Evolutionary conservation across 1,284 basidiomycete genomes (phyloP), one percentile per base, ranked within the genome.

Genomic region (Vanrija humicola): DNA sequence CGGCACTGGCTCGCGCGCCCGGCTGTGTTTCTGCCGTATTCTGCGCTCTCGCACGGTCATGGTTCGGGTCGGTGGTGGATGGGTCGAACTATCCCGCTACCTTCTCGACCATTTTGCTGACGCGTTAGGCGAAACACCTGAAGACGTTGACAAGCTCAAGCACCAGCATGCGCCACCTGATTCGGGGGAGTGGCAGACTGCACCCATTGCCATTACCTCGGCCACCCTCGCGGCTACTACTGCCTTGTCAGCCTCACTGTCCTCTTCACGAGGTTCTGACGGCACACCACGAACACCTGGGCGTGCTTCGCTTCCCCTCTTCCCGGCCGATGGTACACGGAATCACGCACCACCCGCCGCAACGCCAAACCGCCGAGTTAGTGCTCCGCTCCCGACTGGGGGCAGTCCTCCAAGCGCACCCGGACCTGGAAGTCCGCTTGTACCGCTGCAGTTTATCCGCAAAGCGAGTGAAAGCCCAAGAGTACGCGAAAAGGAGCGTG

Each of bases 31-130:
- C 72, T 94, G 91, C 73, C 83, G 92, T 19, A 94, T 95, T 54
- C 77, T 95, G 38, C 84, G 90, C n/a, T 91, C 88, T 3, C 87
- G 90, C 64, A 93, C 88, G 0, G 92, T 95, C 59, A 95, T 96
- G 92, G 90, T 96, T 42, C 84, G 91, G 58, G 89, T 94, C 16
- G 91, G 92, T 28, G 92, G 92, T 45, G 92, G 92, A n/a, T 95
- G 92, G 92, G 79, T 84, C 52, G 91, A 94, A 73, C 76, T 95
- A 55, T 90, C 89, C 12, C 90, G 90, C 70, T 93, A 93, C 75
- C 86, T 93, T 60, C 82, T 85, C 64, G 84, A 86, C 57, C 89
- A 93, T 70, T 91, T 90, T 69, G 86, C 87, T 21, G 88, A 90
- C 54, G 82, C 84, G 52, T 86, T 91, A 69, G 81, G 65, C 34